phyloP scores from a whole-genome alignment of 192 early-diverging fungal species.

The Backusella tuberculispora region DNA sequence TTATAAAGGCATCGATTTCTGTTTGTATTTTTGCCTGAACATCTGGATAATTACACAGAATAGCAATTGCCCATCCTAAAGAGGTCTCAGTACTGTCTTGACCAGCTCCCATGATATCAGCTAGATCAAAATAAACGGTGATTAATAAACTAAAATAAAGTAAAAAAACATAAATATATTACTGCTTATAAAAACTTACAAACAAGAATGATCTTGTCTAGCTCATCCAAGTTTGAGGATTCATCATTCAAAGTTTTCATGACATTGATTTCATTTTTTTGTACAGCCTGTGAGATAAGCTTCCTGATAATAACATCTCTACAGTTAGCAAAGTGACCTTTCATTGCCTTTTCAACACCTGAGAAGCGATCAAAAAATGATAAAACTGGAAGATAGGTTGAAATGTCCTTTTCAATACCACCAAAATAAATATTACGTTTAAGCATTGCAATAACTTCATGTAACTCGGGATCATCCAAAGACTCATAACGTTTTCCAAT shows the following conservation, averaged over 20 bases:
- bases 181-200: neutral
- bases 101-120: constrained; percentile 14
- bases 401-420: constrained; percentile 4
- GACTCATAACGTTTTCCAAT: constrained; percentile 15
- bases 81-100: constrained; percentile 19
- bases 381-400: neutral
- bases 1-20: constrained; percentile 24
- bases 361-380: constrained; percentile 1
- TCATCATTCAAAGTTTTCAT: neutral
- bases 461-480: constrained; percentile 14
- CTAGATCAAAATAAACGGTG: neutral
- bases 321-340: neutral
- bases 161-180: neutral
- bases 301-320: neutral
- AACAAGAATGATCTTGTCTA: neutral
- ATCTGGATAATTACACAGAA: constrained; percentile 23
- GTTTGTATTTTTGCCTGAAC: constrained; percentile 15
- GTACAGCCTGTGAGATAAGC: neutral
- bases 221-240: neutral
- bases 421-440: neutral
- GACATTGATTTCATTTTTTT: neutral
- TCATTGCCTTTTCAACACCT: constrained; percentile 7
- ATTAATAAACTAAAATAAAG: too few relatives aligned
- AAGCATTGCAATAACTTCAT: neutral
- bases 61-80: constrained; percentile 20